These are phyloP conservation scores for Fusarium mexicanum DNA, from an alignment of 2,329 filamentous ascomycete species.

Conservation along the genomic window DNA sequence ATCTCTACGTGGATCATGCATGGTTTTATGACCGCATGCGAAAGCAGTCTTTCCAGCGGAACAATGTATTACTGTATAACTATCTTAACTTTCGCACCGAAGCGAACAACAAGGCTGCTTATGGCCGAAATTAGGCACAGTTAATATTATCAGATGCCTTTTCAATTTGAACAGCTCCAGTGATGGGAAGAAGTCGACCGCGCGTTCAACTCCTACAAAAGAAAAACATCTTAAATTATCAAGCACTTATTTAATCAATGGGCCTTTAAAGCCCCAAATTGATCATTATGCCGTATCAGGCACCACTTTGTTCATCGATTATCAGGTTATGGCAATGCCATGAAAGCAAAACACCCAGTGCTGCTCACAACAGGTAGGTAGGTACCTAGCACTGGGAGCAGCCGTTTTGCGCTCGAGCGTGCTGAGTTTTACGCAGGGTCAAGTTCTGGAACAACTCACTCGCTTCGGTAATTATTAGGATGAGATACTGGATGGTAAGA, in stretches of 20 bases:
- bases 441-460: background rate
- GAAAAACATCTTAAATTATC: background rate
- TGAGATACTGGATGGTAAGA: background rate
- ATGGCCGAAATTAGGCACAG: constrained; percentile 11
- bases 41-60: constrained; percentile 21
- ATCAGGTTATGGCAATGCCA: background rate
- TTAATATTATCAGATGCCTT: constrained; percentile 1
- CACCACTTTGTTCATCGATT: constrained; percentile 9
- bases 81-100: constrained; percentile 27
- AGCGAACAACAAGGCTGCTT: constrained; percentile 16
- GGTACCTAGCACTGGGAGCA: background rate
- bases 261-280: background rate
- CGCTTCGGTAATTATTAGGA: background rate
- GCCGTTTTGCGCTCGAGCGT: background rate
- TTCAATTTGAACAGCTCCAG: background rate
- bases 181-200: background rate
- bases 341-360: constrained; percentile 1
- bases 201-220: background rate
- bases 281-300: constrained; percentile 1
- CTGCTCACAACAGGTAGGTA: background rate
- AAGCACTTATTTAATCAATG: background rate
- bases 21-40: constrained; percentile 28
- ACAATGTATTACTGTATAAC: constrained; percentile 48
- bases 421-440: constrained; percentile 8
- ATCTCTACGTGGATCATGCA: constrained; percentile 39